Evolutionary conservation across 352 stramenopile species (phyloP), one percentile per base, ranked within the genome.

Genomic region (Peronosclerospora sorghi): DNA sequence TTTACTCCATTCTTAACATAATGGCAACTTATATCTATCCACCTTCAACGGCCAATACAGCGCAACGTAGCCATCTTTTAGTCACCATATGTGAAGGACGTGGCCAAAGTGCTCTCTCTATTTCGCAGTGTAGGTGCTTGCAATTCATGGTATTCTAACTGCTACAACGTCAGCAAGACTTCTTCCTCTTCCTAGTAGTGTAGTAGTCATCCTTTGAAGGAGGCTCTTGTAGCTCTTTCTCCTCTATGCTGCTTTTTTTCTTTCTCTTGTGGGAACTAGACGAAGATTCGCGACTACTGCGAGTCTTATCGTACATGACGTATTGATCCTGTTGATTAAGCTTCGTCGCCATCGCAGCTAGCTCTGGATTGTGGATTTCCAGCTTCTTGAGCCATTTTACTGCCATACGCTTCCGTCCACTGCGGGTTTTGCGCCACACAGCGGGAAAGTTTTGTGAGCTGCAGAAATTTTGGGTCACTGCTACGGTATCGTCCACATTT

Each of bases 391-490:
- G 68, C 89, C 90, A 97, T 55, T 96, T 97, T 37, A 85, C 86
- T 1, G 94, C 86, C 92, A 98, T 98, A 35, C 86, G 86, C 54
- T 95, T 97, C 45, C 94, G 72, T 8, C 92, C 90, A 0, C 59
- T 77, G 17, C 94, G 79, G n/a, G 93, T 97, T 47, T 86, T 86
- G 36, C 73, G 68, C 78, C 78, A 90, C 41, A 90, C 78, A 10
- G 71, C 53, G 23, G 67, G 62, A 43, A 97, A 89, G 54, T 96
- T 97, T 45, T 87, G 65, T 19, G 57, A 67, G 42, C 81, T 94
- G 50, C 95, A 94, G 40, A 86, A 97, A 46, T 97, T 97, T 36
- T 97, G 90, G 8, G 90, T 97, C 38, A 97, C 85, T 10, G 90
- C 90, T 23, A 97, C 73, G 5, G 77, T 87, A 45, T 88, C 78